These are phyloP conservation scores for Fusarium anthophilum DNA, from an alignment of 2,329 filamentous ascomycete species.

Conservation along the genomic window DNA sequence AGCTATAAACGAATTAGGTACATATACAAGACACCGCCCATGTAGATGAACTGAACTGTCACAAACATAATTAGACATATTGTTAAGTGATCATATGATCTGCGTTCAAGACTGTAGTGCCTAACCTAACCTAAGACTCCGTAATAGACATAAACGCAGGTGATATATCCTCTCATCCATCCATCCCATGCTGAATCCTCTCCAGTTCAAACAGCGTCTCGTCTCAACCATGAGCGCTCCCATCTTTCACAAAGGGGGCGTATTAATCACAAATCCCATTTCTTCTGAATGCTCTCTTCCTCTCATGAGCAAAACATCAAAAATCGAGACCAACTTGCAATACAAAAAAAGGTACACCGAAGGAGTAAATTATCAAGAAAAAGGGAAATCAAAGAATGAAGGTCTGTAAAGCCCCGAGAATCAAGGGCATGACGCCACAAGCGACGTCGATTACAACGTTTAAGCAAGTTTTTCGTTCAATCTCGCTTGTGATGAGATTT, in stretches of 20 bases:
- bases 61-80: background rate
- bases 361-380: conserved; percentile 47
- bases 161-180: conserved; percentile 38
- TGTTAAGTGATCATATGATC: conserved; percentile 37
- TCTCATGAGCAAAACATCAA: conserved; percentile 25
- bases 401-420: conserved; percentile 38
- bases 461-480: conserved; percentile 49
- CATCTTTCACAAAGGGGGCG: conserved; percentile 21
- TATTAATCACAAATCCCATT: conserved; percentile 35
- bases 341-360: conserved; percentile 44
- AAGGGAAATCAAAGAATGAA: conserved; percentile 43
- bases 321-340: conserved; percentile 38
- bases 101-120: conserved; percentile 41
- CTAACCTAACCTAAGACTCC: conserved; percentile 40
- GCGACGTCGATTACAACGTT: conserved; percentile 55
- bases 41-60: background rate
- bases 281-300: conserved; percentile 18
- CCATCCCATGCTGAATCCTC: conserved; percentile 23
- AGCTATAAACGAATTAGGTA: background rate
- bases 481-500: conserved; percentile 34
- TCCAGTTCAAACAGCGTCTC: conserved; percentile 23
- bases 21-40: background rate
- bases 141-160: conserved; percentile 42
- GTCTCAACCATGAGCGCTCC: conserved; percentile 36
- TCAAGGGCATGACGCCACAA: conserved; percentile 41